Evolutionary conservation across 805 yeast species (phyloP).

Genomic region (Yarrowia porcina): DNA sequence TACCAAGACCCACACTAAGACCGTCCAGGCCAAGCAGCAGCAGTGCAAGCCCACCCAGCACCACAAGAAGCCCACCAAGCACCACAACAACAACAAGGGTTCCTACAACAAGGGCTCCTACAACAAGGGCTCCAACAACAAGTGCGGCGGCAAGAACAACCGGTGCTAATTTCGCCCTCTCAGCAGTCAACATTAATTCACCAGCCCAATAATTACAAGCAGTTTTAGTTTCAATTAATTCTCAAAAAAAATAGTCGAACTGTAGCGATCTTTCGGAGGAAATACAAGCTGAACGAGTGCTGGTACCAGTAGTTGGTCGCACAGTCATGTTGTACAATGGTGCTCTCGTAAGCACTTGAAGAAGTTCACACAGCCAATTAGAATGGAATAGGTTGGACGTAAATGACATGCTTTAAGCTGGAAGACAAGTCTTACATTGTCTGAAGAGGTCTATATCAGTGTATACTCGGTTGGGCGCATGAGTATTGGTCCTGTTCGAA

Average conservation of each 20-base stretch:
- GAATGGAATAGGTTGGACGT: too few relatives aligned
- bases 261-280: too few relatives aligned
- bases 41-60: slow-evolving; percentile 20
- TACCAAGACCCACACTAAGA: slow-evolving; percentile 16
- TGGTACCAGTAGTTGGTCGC: too few relatives aligned
- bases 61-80: not conserved
- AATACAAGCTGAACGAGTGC: too few relatives aligned
- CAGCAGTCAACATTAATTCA: not conserved
- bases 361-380: too few relatives aligned
- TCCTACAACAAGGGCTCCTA: not conserved
- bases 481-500: too few relatives aligned
- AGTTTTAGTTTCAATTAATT: not conserved
- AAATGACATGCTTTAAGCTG: too few relatives aligned
- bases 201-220: not conserved
- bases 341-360: too few relatives aligned
- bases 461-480: too few relatives aligned
- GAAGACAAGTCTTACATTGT: too few relatives aligned
- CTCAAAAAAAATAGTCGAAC: not conserved
- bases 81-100: not conserved
- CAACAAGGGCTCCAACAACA: not conserved
- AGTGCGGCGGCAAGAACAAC: not conserved
- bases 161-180: not conserved
- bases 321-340: too few relatives aligned
- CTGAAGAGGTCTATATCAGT: too few relatives aligned
- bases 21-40: slow-evolving; percentile 17